phyloP scores from a whole-genome alignment of 1,139 yeast genomes.

The Candida glucosophila region DNA sequence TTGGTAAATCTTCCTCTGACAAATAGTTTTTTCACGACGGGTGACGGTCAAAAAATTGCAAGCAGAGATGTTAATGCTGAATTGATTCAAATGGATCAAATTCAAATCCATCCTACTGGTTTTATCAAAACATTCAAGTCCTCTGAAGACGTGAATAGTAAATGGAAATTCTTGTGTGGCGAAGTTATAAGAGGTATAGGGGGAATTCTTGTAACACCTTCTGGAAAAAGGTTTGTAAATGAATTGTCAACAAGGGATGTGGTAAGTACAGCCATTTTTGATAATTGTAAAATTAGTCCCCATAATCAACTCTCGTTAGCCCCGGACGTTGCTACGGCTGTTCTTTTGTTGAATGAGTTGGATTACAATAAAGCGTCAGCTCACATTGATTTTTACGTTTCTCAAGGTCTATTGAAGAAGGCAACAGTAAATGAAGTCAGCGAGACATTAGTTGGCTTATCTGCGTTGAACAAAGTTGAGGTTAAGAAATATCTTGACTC shows the following conservation, averaged over 20 bases:
- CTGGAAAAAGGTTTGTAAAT: conserved; percentile 26
- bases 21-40: conserved; percentile 26
- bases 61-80: conserved; percentile 21
- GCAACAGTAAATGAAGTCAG: conserved; percentile 16
- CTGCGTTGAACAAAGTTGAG: conserved; percentile 4
- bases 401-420: conserved; percentile 16
- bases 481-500: conserved; percentile 8
- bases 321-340: conserved; percentile 11
- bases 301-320: conserved; percentile 5
- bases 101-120: conserved; percentile 35
- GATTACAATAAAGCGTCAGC: conserved; percentile 19
- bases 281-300: conserved; percentile 12
- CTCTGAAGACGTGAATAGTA: conserved; percentile 6
- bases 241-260: conserved; percentile 27
- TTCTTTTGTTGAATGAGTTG: conserved; percentile 16
- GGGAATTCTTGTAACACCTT: conserved; percentile 25
- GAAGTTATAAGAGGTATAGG: conserved; percentile 31
- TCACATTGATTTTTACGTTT: conserved; percentile 23
- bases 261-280: conserved; percentile 19
- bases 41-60: conserved; percentile 31
- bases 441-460: conserved; percentile 7
- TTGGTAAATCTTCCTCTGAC: conserved; percentile 23
- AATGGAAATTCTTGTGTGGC: conserved; percentile 29
- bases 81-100: conserved; percentile 26
- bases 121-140: conserved; percentile 14